Conservation (phyloP, 768 basidiomycete species). For the Psilocybe sp. region DNA sequence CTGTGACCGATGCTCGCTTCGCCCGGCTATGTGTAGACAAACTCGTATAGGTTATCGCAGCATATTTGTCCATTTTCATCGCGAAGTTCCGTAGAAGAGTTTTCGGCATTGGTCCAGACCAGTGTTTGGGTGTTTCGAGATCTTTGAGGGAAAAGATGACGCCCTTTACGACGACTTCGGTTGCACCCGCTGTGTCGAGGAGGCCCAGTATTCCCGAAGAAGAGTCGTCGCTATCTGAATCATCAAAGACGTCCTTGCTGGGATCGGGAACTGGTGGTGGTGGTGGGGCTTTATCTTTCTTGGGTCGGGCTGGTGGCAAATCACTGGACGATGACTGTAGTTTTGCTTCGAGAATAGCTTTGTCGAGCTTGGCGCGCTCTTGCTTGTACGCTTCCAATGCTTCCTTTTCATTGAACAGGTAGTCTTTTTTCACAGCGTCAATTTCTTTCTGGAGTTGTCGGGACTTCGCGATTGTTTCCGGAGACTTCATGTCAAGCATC, state of each 20-base stretch:
- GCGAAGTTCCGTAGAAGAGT: conserved; percentile 66
- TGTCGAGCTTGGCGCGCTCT: conserved; percentile 51
- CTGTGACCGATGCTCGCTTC: conserved; percentile 64
- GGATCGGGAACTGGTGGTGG: conserved; percentile 4
- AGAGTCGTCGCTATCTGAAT: conserved; percentile 46
- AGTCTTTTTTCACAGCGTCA: conserved; percentile 47
- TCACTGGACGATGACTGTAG: conserved; percentile 20
- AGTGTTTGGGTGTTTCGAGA: conserved; percentile 81
- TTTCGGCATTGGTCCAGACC: conserved; percentile 82
- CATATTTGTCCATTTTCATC: conserved; percentile 67
- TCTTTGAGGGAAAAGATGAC: conserved; percentile 55
- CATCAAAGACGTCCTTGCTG: conserved; percentile 48
- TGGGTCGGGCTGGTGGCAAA: background rate
- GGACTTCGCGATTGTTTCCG: conserved; percentile 26
- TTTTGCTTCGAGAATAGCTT: conserved; percentile 39
- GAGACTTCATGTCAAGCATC: conserved; percentile 28
- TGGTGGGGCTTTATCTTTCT: conserved; percentile 1
- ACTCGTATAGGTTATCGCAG: conserved; percentile 62
- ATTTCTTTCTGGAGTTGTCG: conserved; percentile 43
- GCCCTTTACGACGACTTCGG: conserved; percentile 55
- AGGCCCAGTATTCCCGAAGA: conserved; percentile 69
- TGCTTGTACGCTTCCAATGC: conserved; percentile 56
- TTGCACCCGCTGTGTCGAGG: conserved; percentile 60
- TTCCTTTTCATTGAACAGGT: conserved; percentile 69
- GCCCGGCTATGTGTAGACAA: conserved; percentile 75